These are phyloP conservation scores for Pterocarpus macrocarpus DNA, from an alignment of 306 rosid species.

Conservation along the genomic window DNA sequence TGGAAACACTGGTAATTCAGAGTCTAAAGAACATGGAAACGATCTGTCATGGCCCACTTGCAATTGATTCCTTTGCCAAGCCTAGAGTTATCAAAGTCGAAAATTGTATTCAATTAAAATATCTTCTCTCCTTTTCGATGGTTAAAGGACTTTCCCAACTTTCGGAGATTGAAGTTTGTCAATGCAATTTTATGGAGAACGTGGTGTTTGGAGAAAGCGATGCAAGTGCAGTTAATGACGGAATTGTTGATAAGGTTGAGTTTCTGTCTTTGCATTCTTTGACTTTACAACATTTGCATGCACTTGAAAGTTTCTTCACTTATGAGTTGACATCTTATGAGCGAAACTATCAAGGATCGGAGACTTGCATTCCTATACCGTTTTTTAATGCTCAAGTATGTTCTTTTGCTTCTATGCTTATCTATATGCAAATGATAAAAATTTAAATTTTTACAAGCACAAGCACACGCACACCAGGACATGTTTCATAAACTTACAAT, in stretches of 20 bases:
- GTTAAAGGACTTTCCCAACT: background rate
- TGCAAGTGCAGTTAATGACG: no score
- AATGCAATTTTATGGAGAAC: background rate
- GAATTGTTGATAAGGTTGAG: background rate
- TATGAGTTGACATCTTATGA: background rate
- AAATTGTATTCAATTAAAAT: background rate
- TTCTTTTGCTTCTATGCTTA: background rate
- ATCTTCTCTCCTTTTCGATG: slow-evolving; percentile 18
- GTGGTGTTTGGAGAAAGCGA: background rate
- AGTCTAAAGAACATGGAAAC: background rate
- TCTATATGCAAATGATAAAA: background rate
- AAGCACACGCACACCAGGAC: no score
- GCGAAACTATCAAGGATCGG: background rate
- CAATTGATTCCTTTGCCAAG: background rate
- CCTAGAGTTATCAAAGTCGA: background rate
- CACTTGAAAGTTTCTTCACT: background rate
- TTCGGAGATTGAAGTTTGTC: background rate
- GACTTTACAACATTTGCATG: background rate
- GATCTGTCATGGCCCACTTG: background rate
- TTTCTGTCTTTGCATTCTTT: slow-evolving; percentile 8
- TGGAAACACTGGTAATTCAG: background rate
- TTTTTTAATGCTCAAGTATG: background rate
- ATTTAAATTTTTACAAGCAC: no score
- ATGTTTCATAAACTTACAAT: no score
- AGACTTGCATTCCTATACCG: background rate